Conservation (phyloP, 2,329 filamentous ascomycete genomes). For the Aureobasidium sp. region DNA sequence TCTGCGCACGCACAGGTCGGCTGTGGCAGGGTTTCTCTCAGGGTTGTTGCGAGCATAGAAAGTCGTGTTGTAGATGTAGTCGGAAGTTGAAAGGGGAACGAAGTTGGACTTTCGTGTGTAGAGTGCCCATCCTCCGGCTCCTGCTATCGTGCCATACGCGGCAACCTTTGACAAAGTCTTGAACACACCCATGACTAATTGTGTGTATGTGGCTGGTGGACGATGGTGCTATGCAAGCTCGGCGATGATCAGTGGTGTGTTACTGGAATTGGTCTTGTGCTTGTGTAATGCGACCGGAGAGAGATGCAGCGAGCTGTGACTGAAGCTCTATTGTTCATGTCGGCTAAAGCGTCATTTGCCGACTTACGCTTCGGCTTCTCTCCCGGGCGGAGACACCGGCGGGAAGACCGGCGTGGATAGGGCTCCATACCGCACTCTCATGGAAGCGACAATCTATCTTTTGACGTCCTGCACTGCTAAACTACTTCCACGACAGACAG, state of each 20-base stretch:
- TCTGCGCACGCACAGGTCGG: slow-evolving; percentile 71
- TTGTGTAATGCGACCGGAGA: neutral
- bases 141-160: slow-evolving; percentile 43
- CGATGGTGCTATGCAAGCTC: neutral
- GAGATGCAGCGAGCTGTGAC: neutral
- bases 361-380: neutral
- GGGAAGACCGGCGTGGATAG: too few relatives aligned
- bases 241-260: neutral
- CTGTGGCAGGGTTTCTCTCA: slow-evolving; percentile 65
- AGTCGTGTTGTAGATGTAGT: slow-evolving; percentile 67
- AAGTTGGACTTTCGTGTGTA: slow-evolving; percentile 63
- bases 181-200: slow-evolving; percentile 35
- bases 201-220: neutral
- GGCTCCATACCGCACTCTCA: too few relatives aligned
- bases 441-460: too few relatives aligned
- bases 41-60: slow-evolving; percentile 69
- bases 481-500: too few relatives aligned
- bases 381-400: neutral
- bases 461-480: too few relatives aligned
- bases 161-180: slow-evolving; percentile 33
- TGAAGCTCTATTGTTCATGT: too few relatives aligned
- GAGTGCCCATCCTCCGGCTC: slow-evolving; percentile 58
- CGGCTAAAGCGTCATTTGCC: slow-evolving; percentile 10
- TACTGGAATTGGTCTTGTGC: neutral
- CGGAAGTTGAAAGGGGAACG: slow-evolving; percentile 64